Conservation (phyloP, 768 basidiomycete genomes). For the Russula virescens region DNA sequence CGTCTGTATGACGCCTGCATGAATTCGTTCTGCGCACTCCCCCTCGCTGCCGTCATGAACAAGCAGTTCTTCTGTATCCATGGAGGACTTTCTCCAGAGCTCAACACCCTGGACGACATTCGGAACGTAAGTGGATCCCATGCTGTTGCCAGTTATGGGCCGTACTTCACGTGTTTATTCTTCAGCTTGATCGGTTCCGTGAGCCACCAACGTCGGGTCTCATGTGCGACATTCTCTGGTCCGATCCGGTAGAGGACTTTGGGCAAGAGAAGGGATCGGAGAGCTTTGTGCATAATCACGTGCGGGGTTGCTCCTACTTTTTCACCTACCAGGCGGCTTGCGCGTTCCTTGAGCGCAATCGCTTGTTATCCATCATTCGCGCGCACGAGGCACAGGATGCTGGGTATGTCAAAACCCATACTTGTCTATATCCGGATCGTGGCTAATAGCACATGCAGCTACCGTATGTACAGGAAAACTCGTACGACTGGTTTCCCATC, state of each 20-base stretch:
- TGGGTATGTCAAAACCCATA: conserved; percentile 50
- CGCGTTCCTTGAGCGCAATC: conserved; percentile 95
- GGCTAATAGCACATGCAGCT: conserved; percentile 40
- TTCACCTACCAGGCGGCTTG: conserved; percentile 95
- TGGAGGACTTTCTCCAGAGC: conserved; percentile 91
- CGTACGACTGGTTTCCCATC: conserved; percentile 97
- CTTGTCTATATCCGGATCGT: background rate
- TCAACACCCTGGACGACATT: conserved; percentile 93
- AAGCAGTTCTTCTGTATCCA: conserved; percentile 99
- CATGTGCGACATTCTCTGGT: conserved; percentile 99
- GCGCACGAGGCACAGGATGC: conserved; percentile 99
- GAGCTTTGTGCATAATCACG: conserved; percentile 92
- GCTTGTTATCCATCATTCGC: conserved; percentile 91
- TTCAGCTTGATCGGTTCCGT: conserved; percentile 92
- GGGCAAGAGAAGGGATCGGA: conserved; percentile 90
- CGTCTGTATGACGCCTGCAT: conserved; percentile 95
- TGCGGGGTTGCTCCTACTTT: conserved; percentile 96
- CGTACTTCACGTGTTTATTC: background rate
- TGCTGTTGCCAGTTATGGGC: background rate
- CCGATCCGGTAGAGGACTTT: conserved; percentile 97
- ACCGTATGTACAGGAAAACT: conserved; percentile 99
- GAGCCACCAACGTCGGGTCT: conserved; percentile 96
- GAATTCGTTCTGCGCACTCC: conserved; percentile 94
- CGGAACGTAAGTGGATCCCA: conserved; percentile 53
- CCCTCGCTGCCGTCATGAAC: conserved; percentile 97